These are phyloP conservation scores for Colletotrichum caudatum DNA, from an alignment of 2,329 filamentous ascomycete genomes.

Conservation along the genomic window DNA sequence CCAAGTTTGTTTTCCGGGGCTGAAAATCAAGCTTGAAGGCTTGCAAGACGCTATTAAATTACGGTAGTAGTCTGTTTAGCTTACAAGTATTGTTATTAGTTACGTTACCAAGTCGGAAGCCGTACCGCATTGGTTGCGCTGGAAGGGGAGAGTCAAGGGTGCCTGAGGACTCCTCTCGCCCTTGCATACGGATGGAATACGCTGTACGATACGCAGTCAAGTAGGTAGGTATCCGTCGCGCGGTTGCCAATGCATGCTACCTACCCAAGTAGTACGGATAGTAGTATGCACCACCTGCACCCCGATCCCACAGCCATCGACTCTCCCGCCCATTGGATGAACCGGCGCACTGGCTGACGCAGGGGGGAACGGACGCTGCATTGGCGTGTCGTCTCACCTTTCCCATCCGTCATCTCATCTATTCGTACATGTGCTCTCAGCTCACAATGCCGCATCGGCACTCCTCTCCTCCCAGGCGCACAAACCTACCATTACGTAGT, in stretches of 20 bases:
- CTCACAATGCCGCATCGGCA: neutral
- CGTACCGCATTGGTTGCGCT: slow-evolving; percentile 28
- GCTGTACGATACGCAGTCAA: too few species aligned
- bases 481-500: neutral
- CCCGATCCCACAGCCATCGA: neutral
- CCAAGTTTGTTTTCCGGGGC: slow-evolving; percentile 39
- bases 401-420: neutral
- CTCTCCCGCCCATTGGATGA: slow-evolving; percentile 1
- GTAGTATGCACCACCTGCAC: neutral
- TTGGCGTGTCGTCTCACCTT: slow-evolving; percentile 10
- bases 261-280: too few species aligned
- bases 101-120: neutral
- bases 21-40: slow-evolving; percentile 14
- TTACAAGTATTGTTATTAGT: neutral
- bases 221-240: too few species aligned
- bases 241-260: slow-evolving; percentile 15
- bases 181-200: too few species aligned
- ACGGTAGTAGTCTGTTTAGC: neutral
- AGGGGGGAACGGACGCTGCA: slow-evolving; percentile 21
- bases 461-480: neutral
- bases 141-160: neutral
- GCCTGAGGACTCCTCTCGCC: slow-evolving; percentile 6
- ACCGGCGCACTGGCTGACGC: slow-evolving; percentile 14
- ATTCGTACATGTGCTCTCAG: neutral
- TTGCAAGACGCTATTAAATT: neutral